Conservation (phyloP, 306 rosid genomes). For the Benincasa hispida region DNA sequence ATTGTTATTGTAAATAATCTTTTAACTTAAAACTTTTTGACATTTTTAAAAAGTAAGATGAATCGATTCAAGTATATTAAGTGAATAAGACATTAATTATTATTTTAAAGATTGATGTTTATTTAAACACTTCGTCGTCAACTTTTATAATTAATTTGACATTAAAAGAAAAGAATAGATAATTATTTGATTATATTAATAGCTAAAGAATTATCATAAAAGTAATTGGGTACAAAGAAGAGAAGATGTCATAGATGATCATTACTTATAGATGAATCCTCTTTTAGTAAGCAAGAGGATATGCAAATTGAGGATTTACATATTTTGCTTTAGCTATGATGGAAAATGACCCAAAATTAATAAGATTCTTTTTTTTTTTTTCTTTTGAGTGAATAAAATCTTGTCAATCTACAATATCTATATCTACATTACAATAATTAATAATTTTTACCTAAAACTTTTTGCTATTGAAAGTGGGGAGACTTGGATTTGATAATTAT, state of each 20-base stretch:
- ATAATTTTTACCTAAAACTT: background rate
- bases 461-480: background rate
- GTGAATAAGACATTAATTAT: too few relatives aligned
- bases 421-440: slow-evolving; percentile 4
- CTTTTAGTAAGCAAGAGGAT: background rate
- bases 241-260: background rate
- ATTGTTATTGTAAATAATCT: too few relatives aligned
- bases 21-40: background rate
- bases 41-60: background rate
- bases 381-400: background rate
- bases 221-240: background rate
- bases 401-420: slow-evolving; percentile 7
- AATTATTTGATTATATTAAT: background rate
- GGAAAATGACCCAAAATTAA: slow-evolving; percentile 1
- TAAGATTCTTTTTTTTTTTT: too few relatives aligned
- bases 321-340: background rate
- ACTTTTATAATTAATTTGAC: background rate
- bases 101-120: too few relatives aligned
- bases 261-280: background rate
- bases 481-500: background rate
- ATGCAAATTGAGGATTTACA: background rate
- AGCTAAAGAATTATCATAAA: background rate
- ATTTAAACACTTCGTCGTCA: too few relatives aligned
- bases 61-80: too few relatives aligned
- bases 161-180: background rate